Evolutionary conservation across 345 rosid species (phyloP).

Genomic region (Sisymbrium altissimum): DNA sequence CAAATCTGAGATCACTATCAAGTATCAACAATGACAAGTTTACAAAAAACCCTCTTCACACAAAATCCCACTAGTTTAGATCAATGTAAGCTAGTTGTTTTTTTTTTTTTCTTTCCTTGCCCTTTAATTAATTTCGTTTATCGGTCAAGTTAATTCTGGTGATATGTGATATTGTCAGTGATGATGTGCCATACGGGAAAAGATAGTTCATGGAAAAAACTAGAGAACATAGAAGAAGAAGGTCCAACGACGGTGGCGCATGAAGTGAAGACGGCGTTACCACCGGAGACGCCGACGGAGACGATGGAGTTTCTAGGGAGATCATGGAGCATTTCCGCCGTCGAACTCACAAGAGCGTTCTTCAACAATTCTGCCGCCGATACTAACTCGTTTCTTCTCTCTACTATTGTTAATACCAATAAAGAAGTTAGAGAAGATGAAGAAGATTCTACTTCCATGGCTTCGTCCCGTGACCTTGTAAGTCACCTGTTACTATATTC

Average conservation of each 20-base stretch:
- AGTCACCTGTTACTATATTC: conserved; percentile 6
- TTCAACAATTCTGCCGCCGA: conserved; percentile 31
- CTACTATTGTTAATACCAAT: conserved; percentile 37
- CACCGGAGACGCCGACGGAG: conserved; percentile 90
- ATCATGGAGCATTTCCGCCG: conserved; percentile 93
- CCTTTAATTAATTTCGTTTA: neutral
- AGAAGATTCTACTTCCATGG: conserved; percentile 39
- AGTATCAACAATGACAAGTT: conserved; percentile 34
- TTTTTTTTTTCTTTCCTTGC: neutral
- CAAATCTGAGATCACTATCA: conserved; percentile 28
- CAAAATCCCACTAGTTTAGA: conserved; percentile 22
- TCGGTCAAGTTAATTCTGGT: neutral
- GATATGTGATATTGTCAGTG: neutral
- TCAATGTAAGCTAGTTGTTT: conserved; percentile 17
- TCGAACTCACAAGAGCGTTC: conserved; percentile 82
- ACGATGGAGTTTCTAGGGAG: conserved; percentile 95
- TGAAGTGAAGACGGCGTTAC: conserved; percentile 36
- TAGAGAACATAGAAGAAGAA: conserved; percentile 82
- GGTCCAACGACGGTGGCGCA: conserved; percentile 29
- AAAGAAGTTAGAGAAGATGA: conserved; percentile 32
- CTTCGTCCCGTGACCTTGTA: conserved; percentile 39
- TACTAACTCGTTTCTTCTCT: conserved; percentile 29
- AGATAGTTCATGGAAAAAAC: conserved; percentile 38
- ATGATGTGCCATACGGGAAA: conserved; percentile 30
- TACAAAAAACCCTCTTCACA: conserved; percentile 34